Percentiles rank a stretch among this genome's conserved stretches.
These are phyloP conservation scores for Globisporangium spinosum DNA, from an alignment of 352 stramenopile genomes.

Conservation along the genomic window DNA sequence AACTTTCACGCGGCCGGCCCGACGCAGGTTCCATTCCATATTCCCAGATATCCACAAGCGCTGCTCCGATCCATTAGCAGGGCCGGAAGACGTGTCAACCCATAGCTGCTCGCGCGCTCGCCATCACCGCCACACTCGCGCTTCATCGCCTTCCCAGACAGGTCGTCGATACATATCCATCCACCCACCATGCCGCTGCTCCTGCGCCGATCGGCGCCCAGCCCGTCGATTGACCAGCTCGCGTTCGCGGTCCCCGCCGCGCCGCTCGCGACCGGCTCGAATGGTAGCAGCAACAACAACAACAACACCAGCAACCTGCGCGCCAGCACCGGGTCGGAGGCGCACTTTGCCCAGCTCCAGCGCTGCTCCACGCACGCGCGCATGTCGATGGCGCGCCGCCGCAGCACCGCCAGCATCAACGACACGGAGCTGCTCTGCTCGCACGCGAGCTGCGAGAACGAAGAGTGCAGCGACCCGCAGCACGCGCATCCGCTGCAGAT, in stretches of 20 bases:
- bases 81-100: background rate
- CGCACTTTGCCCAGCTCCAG: conserved; percentile 23
- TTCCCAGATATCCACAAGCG: conserved; percentile 4
- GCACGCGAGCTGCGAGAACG: conserved; percentile 17
- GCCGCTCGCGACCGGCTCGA: conserved; percentile 21
- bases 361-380: conserved; percentile 37
- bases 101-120: background rate
- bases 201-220: conserved; percentile 57
- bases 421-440: conserved; percentile 16
- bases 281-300: conserved; percentile 3
- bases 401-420: conserved; percentile 34
- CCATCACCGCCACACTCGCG: background rate
- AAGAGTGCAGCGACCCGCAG: conserved; percentile 18
- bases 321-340: conserved; percentile 8
- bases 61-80: background rate
- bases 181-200: conserved; percentile 59
- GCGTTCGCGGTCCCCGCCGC: conserved; percentile 36
- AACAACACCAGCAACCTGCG: conserved; percentile 11
- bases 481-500: conserved; percentile 11
- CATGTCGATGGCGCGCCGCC: conserved; percentile 30
- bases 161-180: conserved; percentile 4
- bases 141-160: conserved; percentile 6
- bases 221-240: conserved; percentile 72
- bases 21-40: conserved; percentile 2
- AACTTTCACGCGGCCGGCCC: background rate